Evolutionary conservation across 768 basidiomycete genomes (phyloP), one percentile per base, ranked within the genome.

Genomic region (Leccinum longicurvipes): DNA sequence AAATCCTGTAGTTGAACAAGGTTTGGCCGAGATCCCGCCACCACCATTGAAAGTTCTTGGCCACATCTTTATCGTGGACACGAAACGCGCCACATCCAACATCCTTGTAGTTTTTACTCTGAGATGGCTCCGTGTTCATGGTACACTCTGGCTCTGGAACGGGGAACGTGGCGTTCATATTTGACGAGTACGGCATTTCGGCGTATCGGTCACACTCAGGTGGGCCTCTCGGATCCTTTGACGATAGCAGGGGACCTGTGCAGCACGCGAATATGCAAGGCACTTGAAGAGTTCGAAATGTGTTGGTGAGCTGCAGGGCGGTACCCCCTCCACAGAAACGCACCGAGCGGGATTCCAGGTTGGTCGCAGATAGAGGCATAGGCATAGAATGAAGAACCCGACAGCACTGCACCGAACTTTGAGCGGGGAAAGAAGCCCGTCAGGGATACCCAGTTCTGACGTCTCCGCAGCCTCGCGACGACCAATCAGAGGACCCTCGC

Each of bases 341-440:
- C 47, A 6, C 19, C 28, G 34, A 39, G 5, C 50, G 11, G 14
- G 50, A 39, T 8, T 19, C 32, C 9, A 41, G 44, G 15, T 41
- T 39, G 11, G 36, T 41, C 39, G 19, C 39, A 41, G 5, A 3
- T 11, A 45, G 44, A 24, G 24, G 21, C 34, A 48, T 36, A 25
- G 32, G 44, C 19, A 46, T 29, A 31, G 47, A 52, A 27, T 24
- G 23, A 62, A 56, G 54, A 45, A 36, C 11, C 52, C 39, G 29
- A 48, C 17, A 24, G 52, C 65, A 62, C 62, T 56, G 65, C 65
- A 58, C 41, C 51, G 47, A 60, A 32, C 36, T 45, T 57, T 61
- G 53, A 53, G 44, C 36, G 55, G 27, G 12, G 11, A 19, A 51
- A 50, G 57, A 62, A 47, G 29, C 7, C 6, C 42, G 10, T 25